Base-by-base conservation (phyloP, 169 alveolate species). In the Plasmodium yoelii region DNA sequence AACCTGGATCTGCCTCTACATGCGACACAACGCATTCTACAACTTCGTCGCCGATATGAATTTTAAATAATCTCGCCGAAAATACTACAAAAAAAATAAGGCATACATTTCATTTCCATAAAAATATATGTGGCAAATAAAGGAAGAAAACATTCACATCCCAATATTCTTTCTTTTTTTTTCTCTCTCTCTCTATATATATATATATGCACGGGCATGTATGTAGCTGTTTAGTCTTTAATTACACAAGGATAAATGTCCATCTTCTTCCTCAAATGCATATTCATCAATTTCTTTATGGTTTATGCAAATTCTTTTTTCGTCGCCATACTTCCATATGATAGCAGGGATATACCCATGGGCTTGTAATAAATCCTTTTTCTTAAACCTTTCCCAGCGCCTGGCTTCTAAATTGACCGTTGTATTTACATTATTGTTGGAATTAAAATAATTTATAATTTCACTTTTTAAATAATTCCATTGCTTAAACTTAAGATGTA, bases 201-300 rank as follows among this genome's bases (percentile, higher is more conserved):
- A 49, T 49, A 7, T 49, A 49, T 49, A 51, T 51, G 6, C 19
- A 51, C 7, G 7, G 0, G 6, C 0, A 51, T 6, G 19, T 51
- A 51, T 51, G 19, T 51, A 51, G n/a, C n/a, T 4, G 59, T 15
- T 10, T 9, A 18, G n/a, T n/a, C 22, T 12, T 0, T 22, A 49
- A 91, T 69, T 72, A 92, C 94, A 88, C 84, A 91, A 77, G 53
- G 96, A 93, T 53, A 95, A 87, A 69, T 95, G 97, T 3, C 96
- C 97, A 47, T 94, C 91, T 42, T 87, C 94, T 75, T 95, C 97
- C 49, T 95, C 97, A 89, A 95, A 95, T 28, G 97, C 97, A 56
- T 93, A 90, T 18, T 90, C 92, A 26, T 87, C 92, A 26, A 95
- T 88, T 34, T 77, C 88, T 34, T 59, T 65, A 49, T 53, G 87